Percentiles rank a stretch among this genome's conserved stretches.
Conservation (phyloP, 352 stramenopile species). For the Globisporangium iwayamae region DNA sequence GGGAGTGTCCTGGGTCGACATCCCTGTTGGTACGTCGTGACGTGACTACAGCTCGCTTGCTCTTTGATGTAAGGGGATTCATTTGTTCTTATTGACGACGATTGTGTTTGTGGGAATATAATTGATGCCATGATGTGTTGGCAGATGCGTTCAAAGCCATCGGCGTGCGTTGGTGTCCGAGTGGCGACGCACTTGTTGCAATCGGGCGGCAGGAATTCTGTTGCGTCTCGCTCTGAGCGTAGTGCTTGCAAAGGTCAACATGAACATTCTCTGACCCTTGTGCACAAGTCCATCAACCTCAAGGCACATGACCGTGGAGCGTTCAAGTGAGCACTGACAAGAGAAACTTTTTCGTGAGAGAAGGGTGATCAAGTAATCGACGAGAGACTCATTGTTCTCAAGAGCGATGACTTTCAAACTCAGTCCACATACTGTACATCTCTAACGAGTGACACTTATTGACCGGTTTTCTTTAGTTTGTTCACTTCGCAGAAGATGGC, state of each 20-base stretch:
- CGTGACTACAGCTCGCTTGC: no score
- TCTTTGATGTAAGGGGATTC: neutral
- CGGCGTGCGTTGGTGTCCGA: slow-evolving; percentile 61
- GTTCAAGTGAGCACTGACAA: no score
- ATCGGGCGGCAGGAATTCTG: slow-evolving; percentile 73
- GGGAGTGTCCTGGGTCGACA: slow-evolving; percentile 70
- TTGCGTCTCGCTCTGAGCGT: slow-evolving; percentile 41
- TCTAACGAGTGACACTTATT: no score
- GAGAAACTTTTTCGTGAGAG: no score
- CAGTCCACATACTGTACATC: no score
- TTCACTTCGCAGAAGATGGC: neutral
- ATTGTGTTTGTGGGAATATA: neutral
- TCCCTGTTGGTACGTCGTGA: slow-evolving; percentile 34
- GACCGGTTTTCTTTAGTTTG: neutral
- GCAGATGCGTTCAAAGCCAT: slow-evolving; percentile 67
- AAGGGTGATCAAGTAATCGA: no score
- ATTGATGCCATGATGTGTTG: neutral
- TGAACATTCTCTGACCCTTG: neutral
- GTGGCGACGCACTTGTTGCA: slow-evolving; percentile 43
- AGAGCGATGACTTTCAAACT: neutral
- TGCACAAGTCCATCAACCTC: neutral
- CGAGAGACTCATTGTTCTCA: neutral
- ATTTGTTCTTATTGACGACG: neutral
- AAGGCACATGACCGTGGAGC: neutral
- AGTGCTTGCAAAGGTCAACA: neutral